Percentiles rank a stretch among this genome's conserved stretches.
Evolutionary conservation across 495 filamentous ascomycete genomes (phyloP).

Genomic region (Ascodesmis nigricans): DNA sequence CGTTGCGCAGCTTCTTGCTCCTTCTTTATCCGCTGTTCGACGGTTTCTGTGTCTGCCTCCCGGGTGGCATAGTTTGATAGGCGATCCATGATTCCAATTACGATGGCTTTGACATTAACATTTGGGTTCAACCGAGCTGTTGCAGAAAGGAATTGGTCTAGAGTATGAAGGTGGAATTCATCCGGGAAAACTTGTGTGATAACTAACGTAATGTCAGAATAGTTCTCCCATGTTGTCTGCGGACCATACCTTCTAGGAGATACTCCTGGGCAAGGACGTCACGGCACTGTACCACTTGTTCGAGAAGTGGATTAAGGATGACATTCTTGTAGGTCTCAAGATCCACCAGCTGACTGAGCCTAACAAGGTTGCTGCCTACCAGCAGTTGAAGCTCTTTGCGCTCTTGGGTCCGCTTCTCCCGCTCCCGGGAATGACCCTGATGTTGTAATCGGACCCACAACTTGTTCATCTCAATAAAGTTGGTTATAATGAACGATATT

Average conservation of each 20-base stretch:
- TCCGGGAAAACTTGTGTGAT: constrained; percentile 98
- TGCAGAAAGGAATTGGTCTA: constrained; percentile 80
- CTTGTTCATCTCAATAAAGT: constrained; percentile 99
- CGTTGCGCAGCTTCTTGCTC: constrained; percentile 66
- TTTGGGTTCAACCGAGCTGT: constrained; percentile 81
- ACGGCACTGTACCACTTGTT: constrained; percentile 93
- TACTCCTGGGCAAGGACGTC: constrained; percentile 97
- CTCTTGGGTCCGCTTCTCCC: constrained; percentile 82
- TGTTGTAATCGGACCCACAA: constrained; percentile 95
- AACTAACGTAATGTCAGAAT: constrained; percentile 29
- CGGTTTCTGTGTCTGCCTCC: constrained; percentile 50
- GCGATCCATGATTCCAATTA: constrained; percentile 93
- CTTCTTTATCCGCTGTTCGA: constrained; percentile 45
- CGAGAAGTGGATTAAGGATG: constrained; percentile 70
- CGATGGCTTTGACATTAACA: constrained; percentile 93
- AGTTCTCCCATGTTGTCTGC: constrained; percentile 16
- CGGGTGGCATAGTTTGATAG: constrained; percentile 78
- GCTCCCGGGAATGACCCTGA: constrained; percentile 86
- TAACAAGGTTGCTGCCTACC: constrained; percentile 85
- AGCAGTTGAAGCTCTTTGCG: constrained; percentile 83
- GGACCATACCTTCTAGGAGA: constrained; percentile 50
- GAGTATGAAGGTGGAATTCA: constrained; percentile 88
- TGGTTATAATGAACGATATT: constrained; percentile 90
- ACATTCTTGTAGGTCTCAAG: constrained; percentile 78
- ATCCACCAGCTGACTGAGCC: constrained; percentile 88